Evolutionary conservation across 306 rosid species (phyloP).

Genomic region (Fragaria ananassa): DNA sequence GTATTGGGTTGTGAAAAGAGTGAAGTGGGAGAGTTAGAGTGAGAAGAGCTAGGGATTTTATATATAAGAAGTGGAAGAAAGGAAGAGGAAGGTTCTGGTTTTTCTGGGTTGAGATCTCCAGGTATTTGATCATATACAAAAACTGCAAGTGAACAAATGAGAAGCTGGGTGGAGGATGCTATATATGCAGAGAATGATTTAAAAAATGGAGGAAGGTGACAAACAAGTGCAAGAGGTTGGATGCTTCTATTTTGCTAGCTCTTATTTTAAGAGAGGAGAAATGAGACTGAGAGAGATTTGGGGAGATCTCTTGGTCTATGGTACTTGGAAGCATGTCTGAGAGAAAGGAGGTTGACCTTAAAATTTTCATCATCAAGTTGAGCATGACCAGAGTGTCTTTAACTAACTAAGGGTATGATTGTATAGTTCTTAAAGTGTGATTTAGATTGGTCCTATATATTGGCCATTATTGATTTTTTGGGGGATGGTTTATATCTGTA

Average conservation of each 20-base stretch:
- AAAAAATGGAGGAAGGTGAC: slow-evolving; percentile 36
- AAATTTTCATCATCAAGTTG: neutral
- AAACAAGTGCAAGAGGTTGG: slow-evolving; percentile 43
- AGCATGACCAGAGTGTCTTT: neutral
- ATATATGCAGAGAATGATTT: neutral
- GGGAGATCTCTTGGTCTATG: slow-evolving; percentile 15
- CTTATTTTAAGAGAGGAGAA: slow-evolving; percentile 4
- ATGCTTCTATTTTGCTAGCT: slow-evolving; percentile 36
- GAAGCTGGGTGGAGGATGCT: slow-evolving; percentile 12
- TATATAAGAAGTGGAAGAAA: slow-evolving; percentile 38
- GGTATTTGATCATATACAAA: slow-evolving; percentile 14
- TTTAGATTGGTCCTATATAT: neutral
- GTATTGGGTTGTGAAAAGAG: slow-evolving; percentile 1
- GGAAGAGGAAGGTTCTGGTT: slow-evolving; percentile 54
- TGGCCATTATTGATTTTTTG: neutral
- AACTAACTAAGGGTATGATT: neutral
- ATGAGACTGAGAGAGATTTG: slow-evolving; percentile 4
- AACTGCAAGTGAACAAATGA: neutral
- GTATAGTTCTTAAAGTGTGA: neutral
- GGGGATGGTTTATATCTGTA: slow-evolving; percentile 8
- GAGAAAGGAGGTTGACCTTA: slow-evolving; percentile 37
- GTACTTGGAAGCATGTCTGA: slow-evolving; percentile 42
- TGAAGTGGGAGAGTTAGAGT: neutral
- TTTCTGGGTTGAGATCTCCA: slow-evolving; percentile 61
- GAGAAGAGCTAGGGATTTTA: neutral